Base-by-base conservation (phyloP, 306 rosid species). In the Glycine tomentella region DNA sequence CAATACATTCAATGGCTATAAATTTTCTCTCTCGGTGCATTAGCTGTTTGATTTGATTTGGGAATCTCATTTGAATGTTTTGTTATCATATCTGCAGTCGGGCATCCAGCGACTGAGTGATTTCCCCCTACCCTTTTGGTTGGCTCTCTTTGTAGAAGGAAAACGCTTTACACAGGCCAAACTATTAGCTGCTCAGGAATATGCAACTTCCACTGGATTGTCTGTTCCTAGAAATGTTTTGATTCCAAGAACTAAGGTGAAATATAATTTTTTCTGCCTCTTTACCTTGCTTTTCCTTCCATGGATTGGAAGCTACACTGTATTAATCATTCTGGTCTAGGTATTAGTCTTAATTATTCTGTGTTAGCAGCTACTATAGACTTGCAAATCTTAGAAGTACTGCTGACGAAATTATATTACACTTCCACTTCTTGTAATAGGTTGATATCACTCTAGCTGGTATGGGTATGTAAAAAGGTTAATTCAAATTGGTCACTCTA, bases 71-170 rank as follows among this genome's bases (percentile, higher is more conserved):
- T 83, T 64, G 61, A 84, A 63, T 82, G 77, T 85, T 86, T 52
- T 50, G 44, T 68, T 85, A 61, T 75, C 81, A 40, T 82, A 68
- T 88, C 57, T 88, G 89, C 98, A 93, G 99, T 88, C 80, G 71
- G 99, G 99, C 69, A 85, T 96, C 78, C 90, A 82, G 80, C 89
- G 90, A 81, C 83, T 92, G 84, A 84, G 82, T 82, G 98, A 96
- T 83, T 96, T 20, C 74, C 99, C 99, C 59, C 91, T 81, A 83
- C 98, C 99, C 45, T 93, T 96, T 90, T 96, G 98, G 99, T 86
- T 96, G 89, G 99, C 99, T 81, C 94, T 96, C 74, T 96, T 96
- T 88, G 99, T 93, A 50, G 99, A 96, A 88, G 99, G 99, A 69
- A 93, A 98, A 69, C 99, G 99, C 79, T 96, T 96, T 85, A 96